A percentile compares a stretch with the other conserved stretches of the same genome.
phyloP scores from a whole-genome alignment of 1,139 yeast species.

The Pneumocystis murina region DNA sequence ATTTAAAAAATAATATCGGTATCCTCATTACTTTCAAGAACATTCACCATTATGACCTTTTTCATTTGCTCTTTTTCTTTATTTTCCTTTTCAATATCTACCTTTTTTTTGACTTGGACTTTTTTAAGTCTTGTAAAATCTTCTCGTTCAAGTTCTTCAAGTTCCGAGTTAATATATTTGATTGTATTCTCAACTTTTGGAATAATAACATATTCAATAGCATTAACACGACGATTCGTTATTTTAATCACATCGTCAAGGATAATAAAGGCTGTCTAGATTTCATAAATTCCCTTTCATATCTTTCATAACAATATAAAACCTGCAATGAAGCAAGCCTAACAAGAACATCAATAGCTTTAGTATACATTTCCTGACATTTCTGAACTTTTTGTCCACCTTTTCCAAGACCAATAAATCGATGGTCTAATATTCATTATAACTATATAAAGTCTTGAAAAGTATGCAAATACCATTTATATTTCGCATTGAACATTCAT shows the following conservation, averaged over 20 bases:
- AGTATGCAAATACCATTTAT: slow-evolving; percentile 28
- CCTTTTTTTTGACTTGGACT: slow-evolving; percentile 91
- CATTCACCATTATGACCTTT: neutral
- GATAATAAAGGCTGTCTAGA: slow-evolving; percentile 83
- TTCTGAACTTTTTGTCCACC: slow-evolving; percentile 98
- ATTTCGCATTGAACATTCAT: slow-evolving; percentile 31
- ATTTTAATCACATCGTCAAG: slow-evolving; percentile 95
- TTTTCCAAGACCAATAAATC: slow-evolving; percentile 90
- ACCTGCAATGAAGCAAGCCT: slow-evolving; percentile 72
- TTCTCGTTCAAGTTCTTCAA: slow-evolving; percentile 95
- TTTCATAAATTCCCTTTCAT: neutral
- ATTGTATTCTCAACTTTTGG: slow-evolving; percentile 96
- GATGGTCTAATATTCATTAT: slow-evolving; percentile 68
- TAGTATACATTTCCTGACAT: slow-evolving; percentile 83
- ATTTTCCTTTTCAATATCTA: slow-evolving; percentile 37
- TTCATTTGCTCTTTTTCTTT: slow-evolving; percentile 8
- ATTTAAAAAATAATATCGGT: neutral
- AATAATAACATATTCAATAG: slow-evolving; percentile 94
- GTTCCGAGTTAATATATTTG: slow-evolving; percentile 79
- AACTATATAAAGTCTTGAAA: neutral
- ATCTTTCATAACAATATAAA: neutral
- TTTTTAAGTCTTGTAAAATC: slow-evolving; percentile 92
- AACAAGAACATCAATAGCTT: slow-evolving; percentile 89
- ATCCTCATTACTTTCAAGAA: neutral
- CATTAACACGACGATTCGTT: slow-evolving; percentile 94